Evolutionary conservation across 2,329 filamentous ascomycete genomes (phyloP), one percentile per base, ranked within the genome.

Genomic region (Fusarium pseudocircinatum): DNA sequence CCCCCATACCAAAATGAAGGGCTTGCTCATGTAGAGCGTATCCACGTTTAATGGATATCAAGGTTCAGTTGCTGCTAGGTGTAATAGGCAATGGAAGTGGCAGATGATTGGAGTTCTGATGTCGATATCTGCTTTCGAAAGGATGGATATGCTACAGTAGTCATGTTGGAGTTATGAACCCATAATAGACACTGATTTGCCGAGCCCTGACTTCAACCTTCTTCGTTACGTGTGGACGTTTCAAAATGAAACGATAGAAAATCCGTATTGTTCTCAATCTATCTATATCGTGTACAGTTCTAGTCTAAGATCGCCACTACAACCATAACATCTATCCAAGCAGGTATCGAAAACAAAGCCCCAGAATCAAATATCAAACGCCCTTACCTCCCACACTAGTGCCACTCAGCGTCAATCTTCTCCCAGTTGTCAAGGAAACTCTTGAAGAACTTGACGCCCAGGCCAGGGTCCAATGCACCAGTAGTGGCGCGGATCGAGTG

Each of bases 401-500:
- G 85, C 87, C 96, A 97, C 84, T 97, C 94, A 52, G 83, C 87
- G 82, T 98, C 95, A 46, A 98, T 92, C 78, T 88, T 87, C 85
- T 97, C 94, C 86, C 92, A 98, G 71, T 92, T 85, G 77, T 97
- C 94, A 75, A 97, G 88, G 82, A 97, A 97, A 4, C 92, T 95
- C 86, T 94, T 93, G 85, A 97, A 98, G 74, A 95, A 90, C 83
- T 94, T 92, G 24, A 96, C 93, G 8, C 95, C 96, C 74, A 98
- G 84, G 0, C 96, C 96, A 0, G 96, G 96, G 79, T 98, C 96
- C 73, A 95, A 81, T 42, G 89, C 89, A 6, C 96, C 96, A 1
- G 94, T 97, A 1, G 95, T 97, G 1, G 96, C 96, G 32, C 96
- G 89, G 74, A 98, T 93, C 59, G 91, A 94, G 82, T 98, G 96